Base-by-base conservation (phyloP, 202 grass and related monocot genomes). In the Saccharum hybrid region DNA sequence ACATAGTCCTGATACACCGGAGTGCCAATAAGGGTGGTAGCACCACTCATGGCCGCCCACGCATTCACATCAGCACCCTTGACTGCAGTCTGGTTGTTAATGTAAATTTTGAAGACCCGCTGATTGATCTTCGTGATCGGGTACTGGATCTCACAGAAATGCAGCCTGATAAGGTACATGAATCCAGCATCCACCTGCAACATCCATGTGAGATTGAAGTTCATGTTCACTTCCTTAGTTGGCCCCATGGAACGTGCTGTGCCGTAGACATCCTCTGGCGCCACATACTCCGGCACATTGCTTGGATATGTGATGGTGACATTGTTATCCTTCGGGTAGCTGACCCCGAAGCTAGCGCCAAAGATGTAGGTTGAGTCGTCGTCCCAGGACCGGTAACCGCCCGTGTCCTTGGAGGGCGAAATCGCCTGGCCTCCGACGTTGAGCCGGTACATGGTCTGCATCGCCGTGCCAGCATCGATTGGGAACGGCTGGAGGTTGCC, bases 111-210 rank as follows among this genome's bases (percentile, higher is more conserved):
- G 18, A 97, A 97, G 6, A 86, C 86, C 81, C 94, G 85, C 77
- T 94, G 85, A 57, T 97, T 94, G 28, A 18, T 0, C 75, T 79
- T 89, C 8, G 88, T 92, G n/a, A 84, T 75, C 0, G 77, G 89
- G 52, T 59, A 81, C 42, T 97, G 94, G 41, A 97, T 90, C 90
- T 97, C 94, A 56, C 94, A 97, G 81, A 97, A 97, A 86, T 97
- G 94, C 48, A 97, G 52, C 86, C 94, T 84, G 46, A 94, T 76
- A 63, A 94, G 90, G 67, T 97, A 97, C 0, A 5, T 31, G 81
- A 90, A 97, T 4, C 91, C 91, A 66, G 89, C 91, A 85, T 97
- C 94, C 21, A 97, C 85, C 65, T 80, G 83, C 72, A 97, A 75
- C 51, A 92, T 23, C 92, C 94, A 97, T 45, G 88, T 87, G 48